phyloP scores from a whole-genome alignment of 1,139 yeast species.

The Pneumocystis oryctolagi region DNA sequence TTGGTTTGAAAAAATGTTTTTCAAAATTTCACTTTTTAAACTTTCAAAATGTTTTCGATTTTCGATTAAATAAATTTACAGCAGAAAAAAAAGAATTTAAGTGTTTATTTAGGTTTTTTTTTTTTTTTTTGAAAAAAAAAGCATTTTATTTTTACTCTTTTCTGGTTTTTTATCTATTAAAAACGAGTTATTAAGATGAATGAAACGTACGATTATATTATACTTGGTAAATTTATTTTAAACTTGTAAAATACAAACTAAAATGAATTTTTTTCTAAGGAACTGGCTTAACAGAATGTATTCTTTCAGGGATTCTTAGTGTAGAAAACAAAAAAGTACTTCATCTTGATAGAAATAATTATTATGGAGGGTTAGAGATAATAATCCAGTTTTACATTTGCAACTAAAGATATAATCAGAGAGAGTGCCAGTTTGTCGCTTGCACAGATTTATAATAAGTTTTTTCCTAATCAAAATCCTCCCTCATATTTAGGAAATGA shows the following conservation, averaged over 20 bases:
- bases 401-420: conserved; percentile 15
- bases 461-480: conserved; percentile 43
- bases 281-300: conserved; percentile 89
- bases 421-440: conserved; percentile 55
- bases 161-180: background rate
- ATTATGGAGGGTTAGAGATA: conserved; percentile 53
- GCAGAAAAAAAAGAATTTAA: no score
- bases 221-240: conserved; percentile 36
- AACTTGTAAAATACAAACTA: background rate
- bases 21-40: no score
- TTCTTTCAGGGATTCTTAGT: conserved; percentile 80
- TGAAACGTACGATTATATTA: conserved; percentile 88
- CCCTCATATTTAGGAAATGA: conserved; percentile 69
- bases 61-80: no score
- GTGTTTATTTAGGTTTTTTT: no score
- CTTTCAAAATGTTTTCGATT: no score
- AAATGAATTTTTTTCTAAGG: conserved; percentile 23
- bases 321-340: conserved; percentile 94
- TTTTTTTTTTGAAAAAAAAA: background rate
- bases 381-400: background rate
- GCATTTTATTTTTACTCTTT: background rate
- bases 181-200: conserved; percentile 41
- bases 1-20: no score
- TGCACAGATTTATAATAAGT: conserved; percentile 33
- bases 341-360: conserved; percentile 92